Evolutionary conservation across 768 basidiomycete genomes (phyloP).

Genomic region (Megacollybia marginata): DNA sequence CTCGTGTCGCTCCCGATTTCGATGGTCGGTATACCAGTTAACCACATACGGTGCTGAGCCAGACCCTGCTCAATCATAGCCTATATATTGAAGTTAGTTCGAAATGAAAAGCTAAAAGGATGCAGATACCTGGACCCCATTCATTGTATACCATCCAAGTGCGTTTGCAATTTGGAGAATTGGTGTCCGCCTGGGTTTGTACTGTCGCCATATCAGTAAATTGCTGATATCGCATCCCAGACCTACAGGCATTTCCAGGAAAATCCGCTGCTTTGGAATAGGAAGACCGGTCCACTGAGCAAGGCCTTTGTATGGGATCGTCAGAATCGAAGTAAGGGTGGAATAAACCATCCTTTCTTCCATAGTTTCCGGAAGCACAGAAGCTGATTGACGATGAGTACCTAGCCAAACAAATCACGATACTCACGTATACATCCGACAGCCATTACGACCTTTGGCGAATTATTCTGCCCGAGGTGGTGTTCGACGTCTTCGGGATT

Average conservation of each 20-base stretch:
- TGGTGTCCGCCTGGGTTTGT: constrained; percentile 24
- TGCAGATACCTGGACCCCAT: neutral
- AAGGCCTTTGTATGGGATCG: constrained; percentile 20
- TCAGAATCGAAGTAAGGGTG: constrained; percentile 21
- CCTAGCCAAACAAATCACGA: no score
- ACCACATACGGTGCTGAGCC: constrained; percentile 33
- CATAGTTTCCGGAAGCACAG: constrained; percentile 16
- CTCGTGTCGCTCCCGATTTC: constrained; percentile 2
- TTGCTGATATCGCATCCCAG: no score
- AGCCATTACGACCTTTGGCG: constrained; percentile 20
- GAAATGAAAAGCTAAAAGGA: no score
- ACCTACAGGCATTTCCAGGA: constrained; percentile 24
- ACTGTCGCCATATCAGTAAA: constrained; percentile 2
- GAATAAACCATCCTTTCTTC: constrained; percentile 27
- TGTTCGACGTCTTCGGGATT: constrained; percentile 22
- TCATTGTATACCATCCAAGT: constrained; percentile 26
- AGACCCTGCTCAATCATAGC: constrained; percentile 31
- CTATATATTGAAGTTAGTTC: constrained; percentile 14
- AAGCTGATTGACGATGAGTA: constrained; percentile 7
- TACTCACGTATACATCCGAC: constrained; percentile 25
- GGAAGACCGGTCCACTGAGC: constrained; percentile 12
- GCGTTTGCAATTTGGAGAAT: constrained; percentile 25
- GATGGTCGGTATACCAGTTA: constrained; percentile 1
- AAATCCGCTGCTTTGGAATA: constrained; percentile 21
- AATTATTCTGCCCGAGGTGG: constrained; percentile 16